These are phyloP conservation scores for Exophiala viscosa DNA, from an alignment of 2,329 filamentous ascomycete species.

Conservation along the genomic window DNA sequence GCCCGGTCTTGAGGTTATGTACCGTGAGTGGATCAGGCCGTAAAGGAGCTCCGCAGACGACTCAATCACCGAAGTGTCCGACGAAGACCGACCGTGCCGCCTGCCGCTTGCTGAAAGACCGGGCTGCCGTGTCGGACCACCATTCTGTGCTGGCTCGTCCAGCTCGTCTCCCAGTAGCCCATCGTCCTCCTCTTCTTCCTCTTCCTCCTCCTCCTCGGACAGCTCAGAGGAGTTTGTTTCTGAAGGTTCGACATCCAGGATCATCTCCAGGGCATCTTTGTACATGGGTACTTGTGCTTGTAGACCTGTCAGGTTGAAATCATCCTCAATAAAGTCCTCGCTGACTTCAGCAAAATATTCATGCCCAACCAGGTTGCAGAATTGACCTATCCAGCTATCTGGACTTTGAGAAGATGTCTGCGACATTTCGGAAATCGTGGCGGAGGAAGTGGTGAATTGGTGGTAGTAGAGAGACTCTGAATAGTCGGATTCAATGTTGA, in stretches of 20 bases:
- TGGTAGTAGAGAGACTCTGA: constrained; percentile 26
- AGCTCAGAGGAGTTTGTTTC: constrained; percentile 46
- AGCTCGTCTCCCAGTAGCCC: constrained; percentile 64
- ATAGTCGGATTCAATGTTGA: constrained; percentile 35
- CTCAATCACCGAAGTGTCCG: constrained; percentile 92
- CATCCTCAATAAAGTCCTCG: constrained; percentile 99
- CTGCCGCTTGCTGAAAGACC: constrained; percentile 43
- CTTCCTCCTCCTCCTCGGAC: constrained; percentile 60
- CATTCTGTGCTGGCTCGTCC: constrained; percentile 33
- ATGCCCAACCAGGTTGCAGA: constrained; percentile 87
- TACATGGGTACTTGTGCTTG: constrained; percentile 97
- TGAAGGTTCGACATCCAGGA: constrained; percentile 94
- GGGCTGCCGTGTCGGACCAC: constrained; percentile 58
- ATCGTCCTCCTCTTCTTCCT: constrained; percentile 63
- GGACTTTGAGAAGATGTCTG: constrained; percentile 54
- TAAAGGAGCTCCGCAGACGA: constrained; percentile 97
- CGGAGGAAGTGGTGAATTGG: constrained; percentile 24
- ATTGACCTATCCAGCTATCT: constrained; percentile 97
- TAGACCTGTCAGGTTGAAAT: constrained; percentile 96
- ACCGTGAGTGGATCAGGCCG: constrained; percentile 95
- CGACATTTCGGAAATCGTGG: constrained; percentile 45
- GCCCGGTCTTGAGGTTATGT: constrained; percentile 91
- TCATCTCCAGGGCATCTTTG: constrained; percentile 99
- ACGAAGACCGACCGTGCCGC: constrained; percentile 80
- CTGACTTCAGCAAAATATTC: constrained; percentile 99